phyloP scores from a whole-genome alignment of 2,329 filamentous ascomycete species.

The Aspergillus spinulosporus region DNA sequence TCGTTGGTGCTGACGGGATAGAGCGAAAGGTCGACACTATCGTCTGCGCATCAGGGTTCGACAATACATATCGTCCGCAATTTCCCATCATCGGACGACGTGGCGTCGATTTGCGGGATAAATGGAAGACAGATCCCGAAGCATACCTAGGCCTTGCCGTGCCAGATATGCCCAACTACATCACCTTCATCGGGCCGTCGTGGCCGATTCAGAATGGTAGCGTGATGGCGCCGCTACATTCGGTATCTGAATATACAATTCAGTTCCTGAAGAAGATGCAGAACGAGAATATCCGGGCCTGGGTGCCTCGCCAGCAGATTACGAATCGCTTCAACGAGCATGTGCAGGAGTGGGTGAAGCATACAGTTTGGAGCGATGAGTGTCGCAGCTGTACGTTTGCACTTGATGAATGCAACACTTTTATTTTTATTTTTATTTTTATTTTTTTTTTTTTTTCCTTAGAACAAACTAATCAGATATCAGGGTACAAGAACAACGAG shows the following conservation, averaged over 20 bases:
- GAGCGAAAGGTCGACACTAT: conserved; percentile 21
- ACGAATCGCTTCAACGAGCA: conserved; percentile 34
- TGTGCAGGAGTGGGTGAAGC: conserved; percentile 36
- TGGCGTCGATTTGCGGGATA: conserved; percentile 45
- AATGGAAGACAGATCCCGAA: conserved; percentile 45
- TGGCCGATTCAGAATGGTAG: conserved; percentile 46
- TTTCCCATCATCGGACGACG: conserved; percentile 46
- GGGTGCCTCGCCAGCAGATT: conserved; percentile 39
- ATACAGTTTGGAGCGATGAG: conserved; percentile 36
- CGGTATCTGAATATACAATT: conserved; percentile 45
- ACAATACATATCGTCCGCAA: conserved; percentile 40
- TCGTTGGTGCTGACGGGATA: conserved; percentile 24
- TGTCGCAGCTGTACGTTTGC: conserved; percentile 23
- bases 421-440: no score
- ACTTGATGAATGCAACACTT: no score
- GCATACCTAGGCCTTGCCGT: conserved; percentile 51
- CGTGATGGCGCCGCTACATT: conserved; percentile 38
- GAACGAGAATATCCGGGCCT: conserved; percentile 32
- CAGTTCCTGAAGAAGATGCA: conserved; percentile 39
- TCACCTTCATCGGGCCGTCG: conserved; percentile 34
- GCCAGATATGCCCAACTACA: conserved; percentile 51
- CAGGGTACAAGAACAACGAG: conserved; percentile 5
- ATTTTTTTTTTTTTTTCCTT: no score
- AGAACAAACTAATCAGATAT: no score
- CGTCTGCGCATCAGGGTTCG: conserved; percentile 1